Evolutionary conservation across 768 basidiomycete species (phyloP), one percentile per base, ranked within the genome.

Genomic region (Amanita pallidorosea): DNA sequence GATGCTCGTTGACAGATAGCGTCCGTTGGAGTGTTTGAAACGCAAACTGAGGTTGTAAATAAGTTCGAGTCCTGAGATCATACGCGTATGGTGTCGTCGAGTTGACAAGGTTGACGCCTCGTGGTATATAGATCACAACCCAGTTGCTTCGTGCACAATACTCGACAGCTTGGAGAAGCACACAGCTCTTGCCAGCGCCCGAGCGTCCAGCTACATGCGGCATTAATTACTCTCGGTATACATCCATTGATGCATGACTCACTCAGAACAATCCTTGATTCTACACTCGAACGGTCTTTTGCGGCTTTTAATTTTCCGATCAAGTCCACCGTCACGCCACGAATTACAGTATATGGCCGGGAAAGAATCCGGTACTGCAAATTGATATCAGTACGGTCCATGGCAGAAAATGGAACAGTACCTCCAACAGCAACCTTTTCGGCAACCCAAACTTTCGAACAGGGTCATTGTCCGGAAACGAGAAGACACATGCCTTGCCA

Each of bases 51-150:
- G 84, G 80, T 57, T 94, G 92, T 18, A 81, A 66, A 64, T 90
- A 96, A 1, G 81, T 86, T 58, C 75, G 81, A 0, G 87, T 84
- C 6, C 81, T 76, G 18, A 85, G 67, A 58, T 93, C 82, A 57
- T 94, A 94, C 6, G 69, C 61, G 59, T 89, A 84, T 2, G 77
- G 65, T 0, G 83, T 83, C 1, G 84, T 81, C 7, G 85, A 86
- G 64, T 91, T 81, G 37, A 92, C 84, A 40, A 89, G 62, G 52
- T 65, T 67, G 44, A 67, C 65, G 15, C 65, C 80, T 66, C 84
- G 73, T 3, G 93, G 90, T 22, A 92, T 76, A 61, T 93, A 96
- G 15, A 94, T 64, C 15, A 91, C 88, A 18, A 94, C 74, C 87
- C 89, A 93, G 23, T 76, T 75, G 18, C 77, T 73, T 2, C 73